phyloP scores from a whole-genome alignment of 1,284 basidiomycete genomes.

The Apiotrichum siamense region DNA sequence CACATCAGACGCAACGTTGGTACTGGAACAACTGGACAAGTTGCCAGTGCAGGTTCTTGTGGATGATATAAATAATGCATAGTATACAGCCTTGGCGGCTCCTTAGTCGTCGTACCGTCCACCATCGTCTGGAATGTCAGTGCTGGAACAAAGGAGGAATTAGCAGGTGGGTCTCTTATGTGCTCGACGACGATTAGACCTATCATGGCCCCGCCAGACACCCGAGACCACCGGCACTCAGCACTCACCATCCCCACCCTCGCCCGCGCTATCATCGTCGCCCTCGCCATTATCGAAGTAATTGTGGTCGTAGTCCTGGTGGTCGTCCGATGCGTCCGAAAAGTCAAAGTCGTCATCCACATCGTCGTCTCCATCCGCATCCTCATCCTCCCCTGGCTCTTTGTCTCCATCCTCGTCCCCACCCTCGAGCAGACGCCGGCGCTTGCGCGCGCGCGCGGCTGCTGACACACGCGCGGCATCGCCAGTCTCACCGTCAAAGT shows the following conservation, averaged over 20 bases:
- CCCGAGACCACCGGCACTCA: neutral
- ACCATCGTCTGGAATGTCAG: conserved; percentile 6
- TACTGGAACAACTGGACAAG: too few species aligned
- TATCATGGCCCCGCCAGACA: too few species aligned
- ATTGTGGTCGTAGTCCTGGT: conserved; percentile 47
- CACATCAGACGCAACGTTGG: too few species aligned
- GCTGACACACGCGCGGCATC: neutral
- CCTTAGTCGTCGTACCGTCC: conserved; percentile 7
- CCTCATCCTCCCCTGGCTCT: conserved; percentile 5
- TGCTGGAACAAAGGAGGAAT: too few species aligned
- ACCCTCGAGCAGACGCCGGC: conserved; percentile 9
- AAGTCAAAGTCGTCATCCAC: conserved; percentile 41
- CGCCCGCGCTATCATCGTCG: conserved; percentile 42
- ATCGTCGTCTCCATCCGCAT: conserved; percentile 7
- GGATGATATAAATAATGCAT: neutral
- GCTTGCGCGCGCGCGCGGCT: conserved; percentile 2
- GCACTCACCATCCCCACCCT: conserved; percentile 32
- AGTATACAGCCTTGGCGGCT: too few species aligned
- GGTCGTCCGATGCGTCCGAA: conserved; percentile 40
- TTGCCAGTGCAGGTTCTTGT: neutral
- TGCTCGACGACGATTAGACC: neutral
- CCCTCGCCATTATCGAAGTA: conserved; percentile 49
- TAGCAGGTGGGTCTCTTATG: too few species aligned
- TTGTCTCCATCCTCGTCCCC: conserved; percentile 10
- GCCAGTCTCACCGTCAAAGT: conserved; percentile 35